These are phyloP conservation scores for Saposhnikovia divaricata DNA, from an alignment of 129 eudicot species.

Conservation along the genomic window DNA sequence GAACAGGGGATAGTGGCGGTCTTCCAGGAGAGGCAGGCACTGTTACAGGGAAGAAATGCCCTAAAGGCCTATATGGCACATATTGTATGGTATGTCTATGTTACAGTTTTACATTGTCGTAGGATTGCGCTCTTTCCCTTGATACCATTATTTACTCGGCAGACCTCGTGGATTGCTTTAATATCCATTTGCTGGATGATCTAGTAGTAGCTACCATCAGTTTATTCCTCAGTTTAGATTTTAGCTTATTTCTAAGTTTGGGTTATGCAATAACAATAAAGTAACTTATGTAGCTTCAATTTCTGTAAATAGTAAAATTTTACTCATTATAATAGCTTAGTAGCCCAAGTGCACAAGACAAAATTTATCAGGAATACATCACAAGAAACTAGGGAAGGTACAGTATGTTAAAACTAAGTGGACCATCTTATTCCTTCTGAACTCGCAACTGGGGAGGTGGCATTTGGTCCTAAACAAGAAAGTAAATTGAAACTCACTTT, in stretches of 20 bases:
- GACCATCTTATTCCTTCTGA: neutral
- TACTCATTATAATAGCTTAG: neutral
- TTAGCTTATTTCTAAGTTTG: neutral
- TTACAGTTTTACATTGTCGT: neutral
- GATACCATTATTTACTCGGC: neutral
- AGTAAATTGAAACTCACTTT: neutral
- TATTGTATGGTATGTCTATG: constrained; percentile 52
- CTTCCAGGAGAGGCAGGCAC: constrained; percentile 77
- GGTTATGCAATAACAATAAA: neutral
- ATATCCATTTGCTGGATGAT: neutral
- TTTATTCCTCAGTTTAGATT: neutral
- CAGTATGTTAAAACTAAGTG: neutral
- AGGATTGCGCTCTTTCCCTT: neutral
- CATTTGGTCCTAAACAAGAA: neutral
- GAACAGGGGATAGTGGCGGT: constrained; percentile 70
- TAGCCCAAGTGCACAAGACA: neutral
- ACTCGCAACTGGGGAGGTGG: neutral
- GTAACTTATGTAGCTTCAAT: neutral
- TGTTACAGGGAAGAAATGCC: constrained; percentile 75
- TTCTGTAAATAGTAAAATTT: neutral
- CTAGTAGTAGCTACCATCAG: neutral
- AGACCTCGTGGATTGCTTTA: neutral
- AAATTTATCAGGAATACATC: neutral
- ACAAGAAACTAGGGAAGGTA: neutral
- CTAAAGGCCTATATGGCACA: constrained; percentile 84